Conservation (phyloP, 2,329 filamentous ascomycete species). For the Xylaria sp. region DNA sequence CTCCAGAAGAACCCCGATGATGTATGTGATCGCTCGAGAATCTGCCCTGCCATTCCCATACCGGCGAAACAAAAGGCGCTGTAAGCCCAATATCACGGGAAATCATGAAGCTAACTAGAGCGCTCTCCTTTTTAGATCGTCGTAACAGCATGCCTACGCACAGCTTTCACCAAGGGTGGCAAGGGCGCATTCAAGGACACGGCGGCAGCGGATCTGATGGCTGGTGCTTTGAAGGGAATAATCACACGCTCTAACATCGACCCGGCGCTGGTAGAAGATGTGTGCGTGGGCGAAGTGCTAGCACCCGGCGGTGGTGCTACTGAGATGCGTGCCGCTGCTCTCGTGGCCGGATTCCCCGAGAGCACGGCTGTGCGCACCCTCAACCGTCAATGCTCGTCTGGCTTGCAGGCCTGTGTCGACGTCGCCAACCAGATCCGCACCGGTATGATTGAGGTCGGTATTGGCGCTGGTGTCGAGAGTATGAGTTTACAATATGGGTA, state of each 20-base stretch:
- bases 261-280: conserved; percentile 87
- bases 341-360: conserved; percentile 91
- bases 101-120: conserved; percentile 22
- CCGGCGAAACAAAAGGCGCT: not conserved
- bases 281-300: conserved; percentile 90
- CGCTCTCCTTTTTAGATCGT: conserved; percentile 69
- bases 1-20: conserved; percentile 75
- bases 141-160: conserved; percentile 90
- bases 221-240: conserved; percentile 82
- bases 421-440: conserved; percentile 90
- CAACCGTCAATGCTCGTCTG: conserved; percentile 95
- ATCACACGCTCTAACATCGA: conserved; percentile 89
- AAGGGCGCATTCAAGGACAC: conserved; percentile 98
- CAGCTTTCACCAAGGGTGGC: conserved; percentile 90
- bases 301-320: conserved; percentile 94
- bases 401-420: conserved; percentile 91
- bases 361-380: conserved; percentile 84
- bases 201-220: conserved; percentile 83
- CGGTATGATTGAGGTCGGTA: conserved; percentile 94
- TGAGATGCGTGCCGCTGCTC: conserved; percentile 91
- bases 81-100: not conserved
- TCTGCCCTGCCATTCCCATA: not conserved
- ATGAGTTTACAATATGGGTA: conserved; percentile 94
- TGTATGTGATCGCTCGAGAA: conserved; percentile 54
- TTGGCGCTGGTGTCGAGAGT: conserved; percentile 95